phyloP scores from a whole-genome alignment of 2,329 filamentous ascomycete species.

The Camillea tinctor region DNA sequence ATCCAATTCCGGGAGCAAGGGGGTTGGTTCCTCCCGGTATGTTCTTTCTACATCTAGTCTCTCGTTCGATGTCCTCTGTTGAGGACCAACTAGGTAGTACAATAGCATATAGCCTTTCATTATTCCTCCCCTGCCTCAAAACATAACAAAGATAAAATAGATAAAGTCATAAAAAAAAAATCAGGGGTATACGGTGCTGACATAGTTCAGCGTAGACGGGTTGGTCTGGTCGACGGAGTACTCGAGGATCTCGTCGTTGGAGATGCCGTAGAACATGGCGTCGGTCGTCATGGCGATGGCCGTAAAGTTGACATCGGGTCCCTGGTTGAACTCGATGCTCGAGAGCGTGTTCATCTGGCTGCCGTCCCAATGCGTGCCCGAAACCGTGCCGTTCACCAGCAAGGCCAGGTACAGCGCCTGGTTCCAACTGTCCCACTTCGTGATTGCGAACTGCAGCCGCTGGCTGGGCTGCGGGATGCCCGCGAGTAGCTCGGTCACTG shows the following conservation, averaged over 20 bases:
- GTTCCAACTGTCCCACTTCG: slow-evolving; percentile 22
- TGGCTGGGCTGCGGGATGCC: slow-evolving; percentile 13
- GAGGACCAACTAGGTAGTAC: no score
- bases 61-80: no score
- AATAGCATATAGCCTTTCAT: no score
- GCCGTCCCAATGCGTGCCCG: slow-evolving; percentile 16
- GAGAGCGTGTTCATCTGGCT: slow-evolving; percentile 14
- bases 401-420: slow-evolving; percentile 22
- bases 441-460: slow-evolving; percentile 21
- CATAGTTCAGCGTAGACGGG: slow-evolving; percentile 25
- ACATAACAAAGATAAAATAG: no score
- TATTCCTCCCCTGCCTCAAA: no score
- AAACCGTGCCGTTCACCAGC: slow-evolving; percentile 13
- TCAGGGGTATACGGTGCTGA: slow-evolving; percentile 24
- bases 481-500: slow-evolving; percentile 15
- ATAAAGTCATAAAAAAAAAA: background rate
- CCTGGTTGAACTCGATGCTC: slow-evolving; percentile 21
- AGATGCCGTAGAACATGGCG: slow-evolving; percentile 29
- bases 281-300: slow-evolving; percentile 26
- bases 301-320: slow-evolving; percentile 23
- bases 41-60: no score
- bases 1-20: no score
- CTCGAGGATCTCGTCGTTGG: slow-evolving; percentile 23
- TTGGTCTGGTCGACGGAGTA: slow-evolving; percentile 21
- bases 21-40: no score